Conservation (phyloP, 192 early-diverging fungal genomes). For the Pilaira anomala region DNA sequence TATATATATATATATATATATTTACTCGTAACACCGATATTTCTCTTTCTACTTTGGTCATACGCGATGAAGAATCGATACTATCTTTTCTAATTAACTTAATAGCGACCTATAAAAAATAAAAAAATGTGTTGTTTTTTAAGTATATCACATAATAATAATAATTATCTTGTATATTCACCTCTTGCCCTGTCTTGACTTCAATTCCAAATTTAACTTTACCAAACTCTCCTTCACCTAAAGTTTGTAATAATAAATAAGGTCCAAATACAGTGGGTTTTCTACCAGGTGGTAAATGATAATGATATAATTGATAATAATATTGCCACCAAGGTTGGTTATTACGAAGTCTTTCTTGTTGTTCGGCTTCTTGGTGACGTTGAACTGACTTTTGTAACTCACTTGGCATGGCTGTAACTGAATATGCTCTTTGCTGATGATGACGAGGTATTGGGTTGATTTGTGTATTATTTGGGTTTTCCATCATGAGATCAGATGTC, state of each 20-base stretch:
- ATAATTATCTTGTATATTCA: slow-evolving; percentile 22
- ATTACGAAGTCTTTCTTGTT: slow-evolving; percentile 30
- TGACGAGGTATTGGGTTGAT: slow-evolving; percentile 15
- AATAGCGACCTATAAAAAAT: slow-evolving; percentile 68
- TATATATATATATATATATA: not conserved
- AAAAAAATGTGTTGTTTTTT: no score
- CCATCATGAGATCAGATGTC: not conserved
- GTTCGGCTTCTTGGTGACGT: slow-evolving; percentile 8
- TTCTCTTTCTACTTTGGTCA: slow-evolving; percentile 91
- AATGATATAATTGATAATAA: slow-evolving; percentile 29
- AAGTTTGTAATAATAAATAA: slow-evolving; percentile 91
- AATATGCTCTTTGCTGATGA: slow-evolving; percentile 50
- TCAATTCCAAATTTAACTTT: slow-evolving; percentile 96
- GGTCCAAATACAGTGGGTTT: slow-evolving; percentile 77
- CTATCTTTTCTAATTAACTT: slow-evolving; percentile 94
- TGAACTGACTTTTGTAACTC: slow-evolving; percentile 20
- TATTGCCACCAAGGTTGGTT: slow-evolving; percentile 37
- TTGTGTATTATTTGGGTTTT: not conserved
- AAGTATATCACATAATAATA: not conserved
- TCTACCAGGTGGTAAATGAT: slow-evolving; percentile 34
- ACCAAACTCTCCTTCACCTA: slow-evolving; percentile 97
- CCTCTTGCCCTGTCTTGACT: slow-evolving; percentile 66
- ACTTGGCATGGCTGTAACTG: slow-evolving; percentile 42
- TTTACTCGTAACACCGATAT: slow-evolving; percentile 89
- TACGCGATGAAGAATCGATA: slow-evolving; percentile 76